Percentiles rank a stretch among this genome's conserved stretches.
These are phyloP conservation scores for Annona squamosa DNA, from an alignment of 164 flowering plant genomes.

Conservation along the genomic window DNA sequence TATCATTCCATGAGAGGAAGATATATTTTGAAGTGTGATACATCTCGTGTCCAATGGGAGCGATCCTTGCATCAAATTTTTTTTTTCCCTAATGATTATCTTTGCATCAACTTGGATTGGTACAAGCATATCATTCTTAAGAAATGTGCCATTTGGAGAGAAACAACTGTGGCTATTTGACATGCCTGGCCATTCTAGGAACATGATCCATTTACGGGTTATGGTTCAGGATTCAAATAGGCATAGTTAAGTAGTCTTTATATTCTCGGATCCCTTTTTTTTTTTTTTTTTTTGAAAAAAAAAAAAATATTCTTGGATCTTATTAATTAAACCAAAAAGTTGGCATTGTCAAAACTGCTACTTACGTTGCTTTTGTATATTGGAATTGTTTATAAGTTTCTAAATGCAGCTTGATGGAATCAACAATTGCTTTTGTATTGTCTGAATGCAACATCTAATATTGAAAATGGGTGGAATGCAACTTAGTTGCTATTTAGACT, in stretches of 20 bases:
- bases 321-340: no score
- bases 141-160: not conserved
- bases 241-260: no score
- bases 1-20: constrained; percentile 5
- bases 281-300: no score
- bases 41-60: not conserved
- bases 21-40: not conserved
- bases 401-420: not conserved
- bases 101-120: not conserved
- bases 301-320: not conserved
- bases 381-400: not conserved
- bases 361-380: not conserved
- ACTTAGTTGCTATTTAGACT: not conserved
- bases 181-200: not conserved
- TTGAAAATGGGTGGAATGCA: not conserved
- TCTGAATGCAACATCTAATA: not conserved
- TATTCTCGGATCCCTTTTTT: no score
- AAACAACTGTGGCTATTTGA: not conserved
- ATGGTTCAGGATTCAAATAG: no score
- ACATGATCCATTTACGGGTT: no score
- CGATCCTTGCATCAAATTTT: not conserved
- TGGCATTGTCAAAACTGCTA: not conserved
- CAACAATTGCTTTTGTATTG: not conserved
- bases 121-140: not conserved
- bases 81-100: not conserved